Percentiles rank a stretch among this genome's conserved stretches.
Conservation (phyloP, 1,284 basidiomycete genomes). For the Trametes versicolor region DNA sequence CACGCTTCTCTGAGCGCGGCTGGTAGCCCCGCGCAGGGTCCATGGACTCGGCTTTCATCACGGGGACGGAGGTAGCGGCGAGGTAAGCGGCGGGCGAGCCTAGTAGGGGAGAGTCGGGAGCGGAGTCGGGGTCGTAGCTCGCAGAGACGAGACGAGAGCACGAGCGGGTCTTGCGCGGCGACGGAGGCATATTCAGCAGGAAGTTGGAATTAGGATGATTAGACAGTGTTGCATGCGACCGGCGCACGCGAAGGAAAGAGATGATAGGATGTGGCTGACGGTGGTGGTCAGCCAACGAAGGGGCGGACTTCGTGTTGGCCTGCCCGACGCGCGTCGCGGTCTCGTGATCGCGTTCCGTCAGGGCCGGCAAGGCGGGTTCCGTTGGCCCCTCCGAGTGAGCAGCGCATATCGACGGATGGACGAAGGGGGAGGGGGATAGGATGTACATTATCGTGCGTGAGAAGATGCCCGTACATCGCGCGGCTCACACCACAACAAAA, state of each 20-base stretch:
- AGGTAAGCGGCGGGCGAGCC: neutral
- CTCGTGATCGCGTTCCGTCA: constrained; percentile 29
- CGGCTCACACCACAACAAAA: neutral
- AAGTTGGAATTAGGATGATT: neutral
- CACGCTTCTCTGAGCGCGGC: constrained; percentile 39
- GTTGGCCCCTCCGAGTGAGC: neutral
- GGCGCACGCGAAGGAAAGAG: neutral
- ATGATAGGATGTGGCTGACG: neutral
- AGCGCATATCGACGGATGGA: neutral
- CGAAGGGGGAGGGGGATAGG: neutral
- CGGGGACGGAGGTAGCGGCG: constrained; percentile 10
- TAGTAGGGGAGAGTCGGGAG: neutral
- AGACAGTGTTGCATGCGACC: neutral
- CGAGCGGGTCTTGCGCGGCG: constrained; percentile 27
- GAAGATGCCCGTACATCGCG: constrained; percentile 1
- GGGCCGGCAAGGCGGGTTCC: neutral
- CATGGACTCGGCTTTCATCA: constrained; percentile 25
- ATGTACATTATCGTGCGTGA: constrained; percentile 6
- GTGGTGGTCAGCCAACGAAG: neutral
- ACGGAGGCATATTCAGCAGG: constrained; percentile 1
- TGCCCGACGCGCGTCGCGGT: constrained; percentile 10
- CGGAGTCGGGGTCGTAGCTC: neutral
- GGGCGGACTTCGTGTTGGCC: constrained; percentile 7
- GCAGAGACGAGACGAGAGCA: constrained; percentile 16
- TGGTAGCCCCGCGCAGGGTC: constrained; percentile 10